Percentiles rank a stretch among this genome's conserved stretches.
phyloP scores from a whole-genome alignment of 1,284 basidiomycete species.

The Neonothopanus nambi region DNA sequence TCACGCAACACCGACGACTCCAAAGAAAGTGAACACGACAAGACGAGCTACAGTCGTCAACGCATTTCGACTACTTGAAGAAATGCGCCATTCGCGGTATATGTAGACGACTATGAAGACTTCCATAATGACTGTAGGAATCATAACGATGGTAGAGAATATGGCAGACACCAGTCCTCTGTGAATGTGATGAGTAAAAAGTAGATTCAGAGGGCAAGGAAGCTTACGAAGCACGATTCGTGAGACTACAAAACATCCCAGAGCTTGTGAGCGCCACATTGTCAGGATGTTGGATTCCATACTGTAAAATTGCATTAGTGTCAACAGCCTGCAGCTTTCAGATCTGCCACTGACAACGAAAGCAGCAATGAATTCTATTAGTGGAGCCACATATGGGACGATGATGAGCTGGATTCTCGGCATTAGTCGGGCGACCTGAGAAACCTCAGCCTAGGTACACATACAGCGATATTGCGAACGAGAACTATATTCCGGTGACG shows the following conservation, averaged over 20 bases:
- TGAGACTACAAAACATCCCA: constrained; percentile 16
- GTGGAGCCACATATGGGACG: constrained; percentile 13
- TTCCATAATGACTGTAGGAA: constrained; percentile 14
- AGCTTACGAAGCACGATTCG: constrained; percentile 6
- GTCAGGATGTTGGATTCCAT: constrained; percentile 4
- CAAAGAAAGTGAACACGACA: constrained; percentile 14
- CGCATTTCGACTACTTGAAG: background rate
- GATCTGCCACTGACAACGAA: constrained; percentile 5
- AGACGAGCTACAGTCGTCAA: constrained; percentile 10
- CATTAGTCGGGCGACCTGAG: background rate
- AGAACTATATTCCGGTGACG: background rate
- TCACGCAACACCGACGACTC: constrained; percentile 13
- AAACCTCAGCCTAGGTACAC: background rate
- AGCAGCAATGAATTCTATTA: constrained; percentile 10
- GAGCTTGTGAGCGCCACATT: constrained; percentile 7
- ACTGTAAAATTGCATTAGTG: background rate
- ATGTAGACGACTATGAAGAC: background rate
- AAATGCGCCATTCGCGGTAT: constrained; percentile 11
- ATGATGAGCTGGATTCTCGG: constrained; percentile 9
- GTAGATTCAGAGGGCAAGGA: background rate
- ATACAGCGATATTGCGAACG: constrained; percentile 1
- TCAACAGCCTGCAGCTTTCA: background rate
- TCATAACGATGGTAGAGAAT: constrained; percentile 11
- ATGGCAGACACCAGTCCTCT: constrained; percentile 10
- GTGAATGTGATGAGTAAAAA: background rate